A percentile compares a stretch with the other conserved stretches of the same genome.
Conservation (phyloP, 2,329 filamentous ascomycete species). For the Lasiodiplodia theobromae region DNA sequence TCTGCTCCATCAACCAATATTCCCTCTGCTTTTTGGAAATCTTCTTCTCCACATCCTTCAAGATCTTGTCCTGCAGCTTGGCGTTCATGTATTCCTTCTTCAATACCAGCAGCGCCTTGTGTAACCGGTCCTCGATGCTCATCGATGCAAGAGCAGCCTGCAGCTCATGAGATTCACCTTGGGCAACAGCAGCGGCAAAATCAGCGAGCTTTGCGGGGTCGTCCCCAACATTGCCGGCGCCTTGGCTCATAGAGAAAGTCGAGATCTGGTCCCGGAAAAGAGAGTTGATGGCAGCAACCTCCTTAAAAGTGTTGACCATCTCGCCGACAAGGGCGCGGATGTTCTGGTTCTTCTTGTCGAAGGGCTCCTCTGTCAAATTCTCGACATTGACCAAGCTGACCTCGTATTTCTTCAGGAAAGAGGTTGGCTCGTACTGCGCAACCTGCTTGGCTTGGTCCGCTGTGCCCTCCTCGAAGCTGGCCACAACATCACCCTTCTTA, state of each 20-base stretch:
- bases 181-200: slow-evolving; percentile 94
- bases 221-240: slow-evolving; percentile 90
- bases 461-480: slow-evolving; percentile 89
- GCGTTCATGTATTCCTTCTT: slow-evolving; percentile 99
- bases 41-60: slow-evolving; percentile 95
- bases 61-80: slow-evolving; percentile 94
- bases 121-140: slow-evolving; percentile 89
- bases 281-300: slow-evolving; percentile 91
- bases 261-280: slow-evolving; percentile 97
- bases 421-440: slow-evolving; percentile 76
- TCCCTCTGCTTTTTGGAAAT: slow-evolving; percentile 97
- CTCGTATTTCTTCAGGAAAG: slow-evolving; percentile 88
- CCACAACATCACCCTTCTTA: slow-evolving; percentile 91
- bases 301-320: slow-evolving; percentile 98
- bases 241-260: slow-evolving; percentile 94
- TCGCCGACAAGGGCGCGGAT: slow-evolving; percentile 94
- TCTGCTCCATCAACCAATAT: slow-evolving; percentile 99
- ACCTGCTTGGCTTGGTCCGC: slow-evolving; percentile 63
- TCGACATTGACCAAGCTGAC: slow-evolving; percentile 96
- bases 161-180: slow-evolving; percentile 85
- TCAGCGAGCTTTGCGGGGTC: slow-evolving; percentile 96
- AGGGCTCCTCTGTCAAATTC: slow-evolving; percentile 86
- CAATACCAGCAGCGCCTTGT: slow-evolving; percentile 87
- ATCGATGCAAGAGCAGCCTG: slow-evolving; percentile 89
- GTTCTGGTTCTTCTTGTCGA: slow-evolving; percentile 86